Base-by-base conservation (phyloP, 495 filamentous ascomycete genomes). In the Aspergillus asperescens region DNA sequence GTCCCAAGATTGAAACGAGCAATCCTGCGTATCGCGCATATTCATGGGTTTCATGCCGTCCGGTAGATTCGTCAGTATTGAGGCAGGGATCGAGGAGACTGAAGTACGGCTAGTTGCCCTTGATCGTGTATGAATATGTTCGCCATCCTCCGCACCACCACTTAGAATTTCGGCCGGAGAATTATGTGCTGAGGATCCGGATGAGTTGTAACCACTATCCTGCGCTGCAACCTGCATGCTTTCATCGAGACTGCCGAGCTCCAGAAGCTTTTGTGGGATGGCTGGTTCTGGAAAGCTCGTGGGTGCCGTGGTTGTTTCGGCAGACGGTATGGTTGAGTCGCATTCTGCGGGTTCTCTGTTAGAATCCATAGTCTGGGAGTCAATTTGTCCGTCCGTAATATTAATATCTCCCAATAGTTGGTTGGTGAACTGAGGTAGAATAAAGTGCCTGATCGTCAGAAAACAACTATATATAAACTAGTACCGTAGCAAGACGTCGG, bases 81-180 rank as follows among this genome's bases (percentile, higher is more conserved):
- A 75, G 13, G 60, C 64, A 3, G 74, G 72, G 7, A 72, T 52
- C 0, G 74, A 76, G 4, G 71, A 75, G 12, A 74, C 48, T 1
- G 74, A 77, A 9, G 74, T 75, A 28, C 66, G 69, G 51, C 72
- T 77, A 5, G 72, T 74, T 20, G 66, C 56, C 41, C 71, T 53
- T 1, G 71, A 73, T 22, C 68, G 65, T 25, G 64, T 27, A 0
- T 56, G 61, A 4, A 49, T 52, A 31, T 65, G 54, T 1, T 61
- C 51, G 9, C 67, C 71, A 18, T 71, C 68, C 27, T 70, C 69
- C 28, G 63, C 51, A 19, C 65, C 61, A 4, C 48, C 62, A 25
- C 57, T 58, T 32, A 66, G 63, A 7, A 63, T 54, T 24, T 70
- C 70, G 32, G 57, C 60, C 7, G 60, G 59, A 15, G 71, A 71